Evolutionary conservation across 2,329 filamentous ascomycete genomes (phyloP).

Genomic region (Pezicula carpinea): DNA sequence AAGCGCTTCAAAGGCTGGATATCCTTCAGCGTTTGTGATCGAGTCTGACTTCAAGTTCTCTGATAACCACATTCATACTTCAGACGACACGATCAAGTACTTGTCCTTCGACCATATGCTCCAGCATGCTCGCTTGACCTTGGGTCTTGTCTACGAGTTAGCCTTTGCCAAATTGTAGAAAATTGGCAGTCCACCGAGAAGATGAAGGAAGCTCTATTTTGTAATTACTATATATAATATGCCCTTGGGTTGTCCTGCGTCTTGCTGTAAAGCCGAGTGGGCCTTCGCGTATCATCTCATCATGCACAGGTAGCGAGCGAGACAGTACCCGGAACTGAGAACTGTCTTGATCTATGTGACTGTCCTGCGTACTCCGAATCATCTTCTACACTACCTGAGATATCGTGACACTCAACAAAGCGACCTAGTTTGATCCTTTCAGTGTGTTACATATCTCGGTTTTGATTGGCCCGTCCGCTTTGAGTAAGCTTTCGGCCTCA

Average conservation of each 20-base stretch:
- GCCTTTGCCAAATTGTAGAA: conserved; percentile 57
- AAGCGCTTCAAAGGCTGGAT: conserved; percentile 68
- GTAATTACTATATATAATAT: neutral
- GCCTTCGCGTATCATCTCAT: neutral
- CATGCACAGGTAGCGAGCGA: neutral
- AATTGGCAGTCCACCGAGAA: neutral
- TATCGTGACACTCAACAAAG: neutral
- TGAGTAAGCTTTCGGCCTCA: conserved; percentile 13
- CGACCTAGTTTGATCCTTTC: conserved; percentile 4
- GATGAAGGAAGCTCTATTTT: neutral
- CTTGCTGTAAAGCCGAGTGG: neutral
- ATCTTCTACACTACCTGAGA: neutral
- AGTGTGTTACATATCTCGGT: neutral
- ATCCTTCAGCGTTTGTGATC: conserved; percentile 72
- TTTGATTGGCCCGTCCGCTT: conserved; percentile 13
- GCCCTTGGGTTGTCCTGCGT: neutral
- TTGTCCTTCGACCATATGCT: conserved; percentile 87
- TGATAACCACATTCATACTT: conserved; percentile 66
- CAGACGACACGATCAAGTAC: conserved; percentile 66
- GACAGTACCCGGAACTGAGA: too few relatives aligned
- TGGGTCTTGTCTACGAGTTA: conserved; percentile 80
- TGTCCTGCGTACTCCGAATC: neutral
- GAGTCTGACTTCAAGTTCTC: conserved; percentile 65
- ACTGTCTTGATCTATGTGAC: too few relatives aligned
- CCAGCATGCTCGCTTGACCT: conserved; percentile 79